phyloP scores from a whole-genome alignment of 768 basidiomycete species.

The Fomitopsis pulvina region DNA sequence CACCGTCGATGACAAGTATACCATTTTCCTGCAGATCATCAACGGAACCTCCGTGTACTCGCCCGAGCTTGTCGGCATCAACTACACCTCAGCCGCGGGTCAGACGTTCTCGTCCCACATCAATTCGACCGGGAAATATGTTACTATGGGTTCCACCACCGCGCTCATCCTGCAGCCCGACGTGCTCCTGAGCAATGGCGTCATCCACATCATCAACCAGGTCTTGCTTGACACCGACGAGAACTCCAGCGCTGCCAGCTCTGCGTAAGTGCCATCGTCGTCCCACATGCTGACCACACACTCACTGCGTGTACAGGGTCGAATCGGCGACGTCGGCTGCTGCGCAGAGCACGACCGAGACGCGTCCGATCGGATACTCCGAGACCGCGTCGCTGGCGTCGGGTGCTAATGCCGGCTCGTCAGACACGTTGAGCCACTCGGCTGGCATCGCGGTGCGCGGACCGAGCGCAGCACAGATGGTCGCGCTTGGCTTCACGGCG shows the following conservation, averaged over 20 bases:
- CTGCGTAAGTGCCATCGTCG: conserved; percentile 36
- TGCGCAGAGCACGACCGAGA: conserved; percentile 28
- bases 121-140: conserved; percentile 54
- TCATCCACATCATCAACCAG: conserved; percentile 54
- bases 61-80: conserved; percentile 33
- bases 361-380: conserved; percentile 32
- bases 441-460: background rate
- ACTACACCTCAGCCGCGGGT: conserved; percentile 50
- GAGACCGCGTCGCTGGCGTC: conserved; percentile 15
- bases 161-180: conserved; percentile 54
- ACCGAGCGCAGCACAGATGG: background rate
- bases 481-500: background rate
- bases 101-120: conserved; percentile 41
- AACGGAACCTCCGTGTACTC: conserved; percentile 68
- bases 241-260: conserved; percentile 38
- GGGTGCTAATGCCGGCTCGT: conserved; percentile 1
- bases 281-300: background rate
- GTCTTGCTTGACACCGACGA: conserved; percentile 42
- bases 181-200: conserved; percentile 59
- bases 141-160: conserved; percentile 38
- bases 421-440: background rate
- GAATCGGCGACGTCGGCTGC: conserved; percentile 46
- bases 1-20: background rate
- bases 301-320: conserved; percentile 23
- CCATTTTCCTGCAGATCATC: conserved; percentile 37